phyloP scores from a whole-genome alignment of 257 asterid species.

The Solanum gracilifrons region DNA sequence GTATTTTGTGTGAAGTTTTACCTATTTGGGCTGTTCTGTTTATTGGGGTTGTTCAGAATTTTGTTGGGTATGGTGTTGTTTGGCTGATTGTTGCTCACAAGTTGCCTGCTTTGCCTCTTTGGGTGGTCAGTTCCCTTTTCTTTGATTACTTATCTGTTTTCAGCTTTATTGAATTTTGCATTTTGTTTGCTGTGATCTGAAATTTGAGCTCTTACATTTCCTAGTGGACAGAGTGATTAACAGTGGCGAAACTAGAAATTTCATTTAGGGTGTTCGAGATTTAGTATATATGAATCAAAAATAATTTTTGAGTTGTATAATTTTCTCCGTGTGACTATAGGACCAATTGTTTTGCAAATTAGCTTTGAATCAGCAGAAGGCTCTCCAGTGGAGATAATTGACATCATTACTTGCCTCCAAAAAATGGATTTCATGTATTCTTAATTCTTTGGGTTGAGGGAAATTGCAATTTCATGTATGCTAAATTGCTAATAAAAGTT shows the following conservation, averaged over 20 bases:
- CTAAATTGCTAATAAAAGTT: not conserved
- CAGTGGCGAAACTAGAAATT: not conserved
- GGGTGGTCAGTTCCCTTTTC: conserved; percentile 56
- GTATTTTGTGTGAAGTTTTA: conserved; percentile 48
- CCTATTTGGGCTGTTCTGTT: conserved; percentile 68
- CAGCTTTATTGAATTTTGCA: not conserved
- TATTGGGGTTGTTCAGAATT: conserved; percentile 69
- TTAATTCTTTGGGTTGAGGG: not conserved
- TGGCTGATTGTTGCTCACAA: conserved; percentile 56
- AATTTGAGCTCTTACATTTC: not conserved
- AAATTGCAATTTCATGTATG: not conserved
- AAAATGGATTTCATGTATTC: not conserved
- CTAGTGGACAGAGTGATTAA: not conserved
- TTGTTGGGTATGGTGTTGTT: conserved; percentile 76
- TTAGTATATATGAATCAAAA: not conserved
- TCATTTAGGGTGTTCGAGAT: not conserved
- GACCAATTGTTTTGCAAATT: not conserved
- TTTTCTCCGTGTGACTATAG: not conserved
- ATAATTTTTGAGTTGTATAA: not conserved
- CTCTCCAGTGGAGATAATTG: not conserved
- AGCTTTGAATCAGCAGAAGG: not conserved
- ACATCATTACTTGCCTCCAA: not conserved
- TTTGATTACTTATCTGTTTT: not conserved
- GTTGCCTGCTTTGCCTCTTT: conserved; percentile 55
- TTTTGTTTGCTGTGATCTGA: not conserved